Base-by-base conservation (phyloP, 495 filamentous ascomycete genomes). In the Cercophora newfieldiana region DNA sequence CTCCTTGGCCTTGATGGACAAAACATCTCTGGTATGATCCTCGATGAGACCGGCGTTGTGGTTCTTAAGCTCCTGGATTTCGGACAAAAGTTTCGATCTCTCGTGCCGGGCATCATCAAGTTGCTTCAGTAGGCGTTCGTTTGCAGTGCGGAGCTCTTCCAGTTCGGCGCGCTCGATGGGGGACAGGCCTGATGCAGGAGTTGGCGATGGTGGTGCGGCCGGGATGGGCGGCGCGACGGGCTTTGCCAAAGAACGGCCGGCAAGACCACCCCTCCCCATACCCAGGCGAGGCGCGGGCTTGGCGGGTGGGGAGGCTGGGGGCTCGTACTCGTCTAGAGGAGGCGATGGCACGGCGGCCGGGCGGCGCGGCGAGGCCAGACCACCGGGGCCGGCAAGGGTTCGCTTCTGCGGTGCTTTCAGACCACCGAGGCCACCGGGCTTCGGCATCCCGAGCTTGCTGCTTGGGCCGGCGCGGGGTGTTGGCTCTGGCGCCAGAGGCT, bases 1-100 rank as follows among this genome's bases (percentile, higher is more conserved):
- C 75, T 98, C 96, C 76, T 99, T 99, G 33, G 96, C 96, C 69
- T 97, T 97, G 77, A 98, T 94, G 68, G 91, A 92, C 22, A 99
- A 84, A 10, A 97, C 91, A 73, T 98, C 95, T 58, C 94, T 82
- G 1, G 96, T 99, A 72, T 97, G 94, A 69, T 98, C 95, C 79
- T 99, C 96, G 59, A 98, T 98, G 18, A 98, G 83, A 68, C 97
- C 90, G 18, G 96, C 95, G 69, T 99, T 98, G 72, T 97, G 90
- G 68, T 96, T 93, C 75, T 94, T 92, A 1, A 97, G 82, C 73
- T 97, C 94, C 59, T 90, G 88, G 54, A 97, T 86, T 66, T 94
- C 90, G 0, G 90, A 93, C 49, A 83, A 84, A 10, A 94, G 81
- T 66, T 86, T 91, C 19, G 87, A 83, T 50, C 90, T 88, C 49